Conservation (phyloP, 75 land plant genomes). For the Picea sitchensis region DNA sequence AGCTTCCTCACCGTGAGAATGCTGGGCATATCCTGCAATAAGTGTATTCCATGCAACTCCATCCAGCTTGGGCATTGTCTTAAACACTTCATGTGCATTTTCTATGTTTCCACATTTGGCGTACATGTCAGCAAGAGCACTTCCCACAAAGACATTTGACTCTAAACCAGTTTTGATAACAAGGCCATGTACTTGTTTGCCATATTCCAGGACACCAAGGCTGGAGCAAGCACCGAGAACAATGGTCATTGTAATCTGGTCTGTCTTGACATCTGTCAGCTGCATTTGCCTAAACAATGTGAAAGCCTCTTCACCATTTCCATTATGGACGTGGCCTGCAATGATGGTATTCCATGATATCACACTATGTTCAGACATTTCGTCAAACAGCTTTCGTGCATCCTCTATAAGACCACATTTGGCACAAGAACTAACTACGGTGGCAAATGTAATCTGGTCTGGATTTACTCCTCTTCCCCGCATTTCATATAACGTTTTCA, state of each 20-base stretch:
- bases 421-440: constrained; percentile 21
- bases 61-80: constrained; percentile 31
- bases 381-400: constrained; percentile 53
- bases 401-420: constrained; percentile 27
- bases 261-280: constrained; percentile 24
- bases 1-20: constrained; percentile 27
- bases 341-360: constrained; percentile 77
- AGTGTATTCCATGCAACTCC: constrained; percentile 67
- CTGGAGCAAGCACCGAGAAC: constrained; percentile 66
- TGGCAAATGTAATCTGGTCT: constrained; percentile 36
- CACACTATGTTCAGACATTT: constrained; percentile 37
- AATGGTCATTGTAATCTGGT: constrained; percentile 57
- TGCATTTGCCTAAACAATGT: constrained; percentile 46
- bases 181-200: constrained; percentile 47
- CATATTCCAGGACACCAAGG: constrained; percentile 33
- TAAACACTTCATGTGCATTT: constrained; percentile 50
- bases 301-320: constrained; percentile 40
- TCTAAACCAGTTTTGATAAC: constrained; percentile 21
- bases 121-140: constrained; percentile 75
- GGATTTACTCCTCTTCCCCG: constrained; percentile 45
- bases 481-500: constrained; percentile 28
- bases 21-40: constrained; percentile 52
- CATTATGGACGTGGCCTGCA: constrained; percentile 67
- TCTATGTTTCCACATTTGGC: constrained; percentile 50
- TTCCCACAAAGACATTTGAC: constrained; percentile 43